Base-by-base conservation (phyloP, 768 basidiomycete genomes). In the Tylopilus rubrobrunneus region DNA sequence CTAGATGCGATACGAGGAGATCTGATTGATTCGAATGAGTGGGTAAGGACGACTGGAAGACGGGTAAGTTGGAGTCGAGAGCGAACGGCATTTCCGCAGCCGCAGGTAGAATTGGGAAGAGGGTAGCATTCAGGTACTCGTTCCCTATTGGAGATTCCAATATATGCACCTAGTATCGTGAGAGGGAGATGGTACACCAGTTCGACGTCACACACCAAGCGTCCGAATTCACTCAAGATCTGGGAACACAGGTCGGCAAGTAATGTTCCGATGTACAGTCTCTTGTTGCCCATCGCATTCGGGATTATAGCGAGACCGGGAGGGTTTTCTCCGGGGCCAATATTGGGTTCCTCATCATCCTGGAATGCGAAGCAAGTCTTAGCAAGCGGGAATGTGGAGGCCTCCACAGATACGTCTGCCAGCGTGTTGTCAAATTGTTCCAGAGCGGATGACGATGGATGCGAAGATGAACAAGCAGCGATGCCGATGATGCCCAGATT, bases 401-500 rank as follows among this genome's bases (percentile, higher is more conserved):
- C 78, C 28, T 78, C 69, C 3, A 88, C 84, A 62, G 89, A 92
- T 21, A 87, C 72, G 51, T 89, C 82, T 12, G 75, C 73, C 17
- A 95, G 59, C 0, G 79, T 67, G 5, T 78, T 77, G 59, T 86
- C 81, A 64, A 93, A 92, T 58, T 91, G 81, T 28, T 79, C 73
- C 56, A 80, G 75, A 61, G 84, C 76, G 15, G 80, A 72, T 5
- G 78, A 67, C 25, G 83, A 65, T 5, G 82, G 71, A 52, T 83
- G 78, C 28, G 74, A 73, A 56, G 79, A 76, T 11, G 83, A 79
- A 61, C 81, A 87, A 29, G 85, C 80, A 25, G 92, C 84, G 31
- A 99, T 78, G 10, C 95, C 97, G 62, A 99, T 85, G 49, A 96
- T 85, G 21, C 88, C 92, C 17, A 98, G 73, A 3, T 93, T 86